Percentiles rank a stretch among this genome's conserved stretches.
Evolutionary conservation across 1,284 basidiomycete genomes (phyloP).

Genomic region (Ustilago nuda): DNA sequence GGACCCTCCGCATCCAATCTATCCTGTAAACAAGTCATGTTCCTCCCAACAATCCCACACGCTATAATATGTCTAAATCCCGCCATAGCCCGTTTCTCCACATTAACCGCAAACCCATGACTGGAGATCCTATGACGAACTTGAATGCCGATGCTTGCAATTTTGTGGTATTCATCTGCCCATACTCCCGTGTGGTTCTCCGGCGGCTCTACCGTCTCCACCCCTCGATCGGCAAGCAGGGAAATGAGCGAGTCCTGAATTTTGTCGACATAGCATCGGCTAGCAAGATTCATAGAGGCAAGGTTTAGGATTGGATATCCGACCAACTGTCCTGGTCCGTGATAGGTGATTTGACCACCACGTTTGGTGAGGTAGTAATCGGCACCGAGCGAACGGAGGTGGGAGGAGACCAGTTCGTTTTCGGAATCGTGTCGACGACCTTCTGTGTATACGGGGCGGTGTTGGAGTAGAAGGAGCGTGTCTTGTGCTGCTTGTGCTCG

Average conservation of each 20-base stretch:
- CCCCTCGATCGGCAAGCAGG: constrained; percentile 71
- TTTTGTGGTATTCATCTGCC: constrained; percentile 74
- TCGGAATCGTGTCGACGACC: constrained; percentile 79
- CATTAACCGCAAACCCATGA: constrained; percentile 94
- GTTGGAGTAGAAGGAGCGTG: constrained; percentile 75
- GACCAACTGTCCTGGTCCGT: constrained; percentile 96
- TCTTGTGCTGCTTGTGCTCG: constrained; percentile 70
- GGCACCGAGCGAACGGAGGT: constrained; percentile 81
- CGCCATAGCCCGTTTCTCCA: constrained; percentile 79
- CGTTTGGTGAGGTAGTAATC: constrained; percentile 86
- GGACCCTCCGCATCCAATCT: constrained; percentile 14
- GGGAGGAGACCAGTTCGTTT: constrained; percentile 73
- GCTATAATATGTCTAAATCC: constrained; percentile 90
- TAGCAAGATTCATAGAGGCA: constrained; percentile 71
- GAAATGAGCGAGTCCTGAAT: constrained; percentile 76
- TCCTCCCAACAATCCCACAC: constrained; percentile 89
- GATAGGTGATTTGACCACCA: constrained; percentile 94
- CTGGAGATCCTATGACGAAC: constrained; percentile 91
- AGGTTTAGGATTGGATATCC: constrained; percentile 95
- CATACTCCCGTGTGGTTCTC: constrained; percentile 66
- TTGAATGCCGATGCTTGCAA: constrained; percentile 95
- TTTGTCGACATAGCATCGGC: constrained; percentile 80
- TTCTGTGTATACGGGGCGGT: constrained; percentile 92
- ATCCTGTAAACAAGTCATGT: constrained; percentile 73
- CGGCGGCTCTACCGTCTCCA: constrained; percentile 71